phyloP scores from a whole-genome alignment of 2,329 filamentous ascomycete genomes.

The Phialocephala subalpina region DNA sequence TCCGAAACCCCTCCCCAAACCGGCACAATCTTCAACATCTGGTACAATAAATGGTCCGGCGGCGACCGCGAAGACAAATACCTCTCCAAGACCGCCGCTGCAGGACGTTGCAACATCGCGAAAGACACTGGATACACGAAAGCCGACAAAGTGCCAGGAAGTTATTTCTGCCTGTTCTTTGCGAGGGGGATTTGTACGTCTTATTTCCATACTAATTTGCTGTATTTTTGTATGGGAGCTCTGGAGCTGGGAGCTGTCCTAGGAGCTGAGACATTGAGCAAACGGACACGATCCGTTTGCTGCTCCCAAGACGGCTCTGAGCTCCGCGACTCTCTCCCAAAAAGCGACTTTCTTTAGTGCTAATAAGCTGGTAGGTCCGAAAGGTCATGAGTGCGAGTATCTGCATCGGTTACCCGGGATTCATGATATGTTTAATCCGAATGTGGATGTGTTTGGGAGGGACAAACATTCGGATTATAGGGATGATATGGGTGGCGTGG shows the following conservation, averaged over 20 bases:
- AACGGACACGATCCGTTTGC: neutral
- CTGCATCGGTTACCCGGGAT: constrained; percentile 87
- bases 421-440: constrained; percentile 91
- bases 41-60: constrained; percentile 99
- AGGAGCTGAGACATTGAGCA: neutral
- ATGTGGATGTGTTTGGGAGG: constrained; percentile 92
- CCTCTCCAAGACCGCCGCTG: constrained; percentile 81
- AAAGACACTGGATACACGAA: constrained; percentile 81
- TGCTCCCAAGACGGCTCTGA: too few relatives aligned
- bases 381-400: constrained; percentile 93
- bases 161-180: constrained; percentile 93
- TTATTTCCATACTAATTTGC: too few relatives aligned
- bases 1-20: constrained; percentile 90
- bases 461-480: constrained; percentile 94
- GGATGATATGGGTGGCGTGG: constrained; percentile 98
- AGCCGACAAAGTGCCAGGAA: constrained; percentile 78
- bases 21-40: constrained; percentile 96
- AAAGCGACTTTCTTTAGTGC: too few relatives aligned
- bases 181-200: constrained; percentile 81
- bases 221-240: too few relatives aligned
- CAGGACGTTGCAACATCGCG: constrained; percentile 86
- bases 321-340: too few relatives aligned
- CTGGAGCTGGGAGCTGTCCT: neutral
- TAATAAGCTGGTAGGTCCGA: too few relatives aligned
- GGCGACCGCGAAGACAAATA: constrained; percentile 95